A percentile compares a stretch with the other conserved stretches of the same genome.
Evolutionary conservation across 331 rosid genomes (phyloP).

Genomic region (Cydonia oblonga): DNA sequence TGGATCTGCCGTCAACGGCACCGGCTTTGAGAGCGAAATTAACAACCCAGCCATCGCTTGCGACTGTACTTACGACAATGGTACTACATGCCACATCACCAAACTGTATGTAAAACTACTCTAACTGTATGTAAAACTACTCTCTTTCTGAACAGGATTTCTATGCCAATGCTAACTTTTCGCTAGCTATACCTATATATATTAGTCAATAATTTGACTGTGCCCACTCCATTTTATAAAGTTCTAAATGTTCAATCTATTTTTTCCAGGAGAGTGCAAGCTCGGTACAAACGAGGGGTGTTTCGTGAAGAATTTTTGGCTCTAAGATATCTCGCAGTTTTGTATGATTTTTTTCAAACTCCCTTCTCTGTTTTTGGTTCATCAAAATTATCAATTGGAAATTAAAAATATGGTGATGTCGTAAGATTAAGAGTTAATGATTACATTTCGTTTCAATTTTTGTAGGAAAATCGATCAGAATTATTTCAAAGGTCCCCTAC

Average conservation of each 20-base stretch:
- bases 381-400: background rate
- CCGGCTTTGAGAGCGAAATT: fast-evolving
- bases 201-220: background rate
- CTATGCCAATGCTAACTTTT: background rate
- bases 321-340: conserved; percentile 33
- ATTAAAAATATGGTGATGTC: background rate
- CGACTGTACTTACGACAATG: conserved; percentile 20
- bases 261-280: conserved; percentile 44
- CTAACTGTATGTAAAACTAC: conserved; percentile 8
- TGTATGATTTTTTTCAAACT: conserved; percentile 30
- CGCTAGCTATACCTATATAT: background rate
- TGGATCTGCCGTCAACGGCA: conserved; percentile 14
- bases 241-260: background rate
- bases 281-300: conserved; percentile 22
- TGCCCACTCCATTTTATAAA: background rate
- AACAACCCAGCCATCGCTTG: conserved; percentile 32
- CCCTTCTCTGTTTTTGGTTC: background rate
- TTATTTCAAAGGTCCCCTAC: no score
- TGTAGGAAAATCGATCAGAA: no score
- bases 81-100: conserved; percentile 17
- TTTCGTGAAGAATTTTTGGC: conserved; percentile 54
- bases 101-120: conserved; percentile 4
- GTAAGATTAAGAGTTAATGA: no score
- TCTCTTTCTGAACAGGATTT: background rate
- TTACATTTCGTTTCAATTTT: no score